phyloP scores from a whole-genome alignment of 2,329 filamentous ascomycete species.

The Penicillium vulpinum region DNA sequence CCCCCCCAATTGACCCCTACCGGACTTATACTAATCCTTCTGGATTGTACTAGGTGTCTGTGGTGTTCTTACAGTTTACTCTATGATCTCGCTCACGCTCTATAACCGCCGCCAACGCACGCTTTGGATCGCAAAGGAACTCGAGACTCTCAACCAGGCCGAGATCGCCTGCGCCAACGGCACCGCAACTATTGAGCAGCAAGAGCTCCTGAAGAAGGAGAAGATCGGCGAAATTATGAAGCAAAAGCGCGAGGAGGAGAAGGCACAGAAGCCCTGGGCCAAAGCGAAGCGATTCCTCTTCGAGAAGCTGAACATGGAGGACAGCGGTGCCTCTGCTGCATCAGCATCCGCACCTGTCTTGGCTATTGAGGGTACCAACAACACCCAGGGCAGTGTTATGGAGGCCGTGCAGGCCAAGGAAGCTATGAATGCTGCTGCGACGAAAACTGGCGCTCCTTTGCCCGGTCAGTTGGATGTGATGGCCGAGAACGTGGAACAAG shows the following conservation, averaged over 20 bases:
- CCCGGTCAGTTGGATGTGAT: constrained; percentile 37
- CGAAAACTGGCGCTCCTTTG: constrained; percentile 16
- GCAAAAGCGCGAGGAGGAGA: constrained; percentile 42
- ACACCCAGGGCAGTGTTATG: constrained; percentile 29
- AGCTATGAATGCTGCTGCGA: constrained; percentile 31
- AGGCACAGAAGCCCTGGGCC: constrained; percentile 40
- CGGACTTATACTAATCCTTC: background rate
- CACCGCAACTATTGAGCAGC: constrained; percentile 41
- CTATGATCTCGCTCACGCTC: constrained; percentile 64
- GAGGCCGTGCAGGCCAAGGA: constrained; percentile 42
- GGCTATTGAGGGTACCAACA: constrained; percentile 10
- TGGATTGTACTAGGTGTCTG: constrained; percentile 52
- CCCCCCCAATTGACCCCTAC: background rate
- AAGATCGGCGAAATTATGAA: constrained; percentile 45
- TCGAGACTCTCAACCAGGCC: constrained; percentile 45
- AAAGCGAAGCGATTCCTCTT: constrained; percentile 42
- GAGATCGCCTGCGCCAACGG: constrained; percentile 43
- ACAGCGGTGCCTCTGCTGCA: constrained; percentile 18
- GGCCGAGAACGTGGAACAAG: constrained; percentile 37
- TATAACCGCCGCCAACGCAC: constrained; percentile 66
- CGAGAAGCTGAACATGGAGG: constrained; percentile 40
- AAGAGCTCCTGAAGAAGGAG: constrained; percentile 48
- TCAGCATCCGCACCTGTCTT: constrained; percentile 7
- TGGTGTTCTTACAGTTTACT: constrained; percentile 62
- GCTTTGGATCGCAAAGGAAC: constrained; percentile 59